Base-by-base conservation (phyloP, 305 asterid genomes). In the Ajuga reptans region DNA sequence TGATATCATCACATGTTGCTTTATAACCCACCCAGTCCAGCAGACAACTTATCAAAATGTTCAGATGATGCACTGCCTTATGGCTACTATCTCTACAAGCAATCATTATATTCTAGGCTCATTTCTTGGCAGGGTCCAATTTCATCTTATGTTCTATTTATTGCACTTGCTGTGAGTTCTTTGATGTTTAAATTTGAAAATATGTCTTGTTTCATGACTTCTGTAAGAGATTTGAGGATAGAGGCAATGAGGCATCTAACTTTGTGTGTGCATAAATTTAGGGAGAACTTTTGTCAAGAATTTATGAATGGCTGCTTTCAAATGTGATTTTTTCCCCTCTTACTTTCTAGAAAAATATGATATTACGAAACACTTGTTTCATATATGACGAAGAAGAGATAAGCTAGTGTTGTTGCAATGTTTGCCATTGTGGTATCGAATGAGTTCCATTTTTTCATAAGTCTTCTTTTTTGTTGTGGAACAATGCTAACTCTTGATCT, bases 81-180 rank as follows among this genome's bases (percentile, higher is more conserved):
- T 55, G 16, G 56, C 73, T 54, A 56, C 34, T 64, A 15, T 65
- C 12, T 64, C 37, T 8, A 33, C 51, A 21, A 55, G 72, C 55
- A 39, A 50, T 42, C 49, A 41, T 52, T 24, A 53, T 24, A 24
- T 51, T 53, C 1, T 53, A 53, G 65, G 55, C 36, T 53, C 37
- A 39, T 31, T 39, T 16, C 15, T 57, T 60, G 62, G 16, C 33
- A 6, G 15, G 31, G 17, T 64, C 33, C 16, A 14, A 21, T 37
- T 71, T 54, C 52, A 49, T 31, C 33, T 33, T 34, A 12, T 15
- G 58, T 69, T 36, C 24, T 18, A 10, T 24, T 53, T 29, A 54
- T 8, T 37, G 16, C 21, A 42, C 17, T 46, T 9, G 1, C 17
- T 64, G 34, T 45, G 41, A 52, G 50, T 63, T 43, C 2, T 15